phyloP scores from a whole-genome alignment of 2,329 filamentous ascomycete genomes.

The Alternaria postmessia region DNA sequence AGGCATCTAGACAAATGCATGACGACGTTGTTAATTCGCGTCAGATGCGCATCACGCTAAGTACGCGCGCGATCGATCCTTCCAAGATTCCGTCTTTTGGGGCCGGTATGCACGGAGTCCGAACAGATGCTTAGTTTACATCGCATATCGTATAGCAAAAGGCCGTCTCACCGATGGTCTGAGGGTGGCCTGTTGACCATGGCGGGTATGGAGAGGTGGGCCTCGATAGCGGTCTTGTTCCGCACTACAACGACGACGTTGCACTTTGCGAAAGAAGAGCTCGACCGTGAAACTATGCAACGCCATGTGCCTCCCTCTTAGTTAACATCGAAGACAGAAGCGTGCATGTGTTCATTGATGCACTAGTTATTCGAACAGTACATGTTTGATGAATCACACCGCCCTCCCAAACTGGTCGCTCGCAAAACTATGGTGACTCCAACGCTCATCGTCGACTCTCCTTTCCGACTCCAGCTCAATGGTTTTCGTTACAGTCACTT shows the following conservation, averaged over 20 bases:
- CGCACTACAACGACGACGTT: background rate
- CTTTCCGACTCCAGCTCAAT: conserved; percentile 13
- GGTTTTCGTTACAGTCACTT: conserved; percentile 17
- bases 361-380: background rate
- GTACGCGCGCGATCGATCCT: conserved; percentile 10
- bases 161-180: background rate
- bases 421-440: background rate
- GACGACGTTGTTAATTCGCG: conserved; percentile 30
- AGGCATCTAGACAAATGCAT: conserved; percentile 31
- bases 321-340: background rate
- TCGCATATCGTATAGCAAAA: background rate
- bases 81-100: conserved; percentile 4
- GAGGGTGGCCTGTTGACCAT: background rate
- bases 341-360: background rate
- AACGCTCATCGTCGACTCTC: conserved; percentile 1
- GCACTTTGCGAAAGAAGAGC: background rate
- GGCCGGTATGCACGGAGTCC: conserved; percentile 8
- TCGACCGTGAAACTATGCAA: background rate
- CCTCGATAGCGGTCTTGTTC: background rate
- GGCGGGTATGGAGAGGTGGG: background rate
- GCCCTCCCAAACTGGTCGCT: background rate
- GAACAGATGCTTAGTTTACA: background rate
- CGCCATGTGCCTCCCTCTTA: background rate
- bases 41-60: conserved; percentile 26
- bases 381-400: background rate